Evolutionary conservation across 441 rosid species (phyloP), one percentile per base, ranked within the genome.

Genomic region (Syzygium syzygioides): DNA sequence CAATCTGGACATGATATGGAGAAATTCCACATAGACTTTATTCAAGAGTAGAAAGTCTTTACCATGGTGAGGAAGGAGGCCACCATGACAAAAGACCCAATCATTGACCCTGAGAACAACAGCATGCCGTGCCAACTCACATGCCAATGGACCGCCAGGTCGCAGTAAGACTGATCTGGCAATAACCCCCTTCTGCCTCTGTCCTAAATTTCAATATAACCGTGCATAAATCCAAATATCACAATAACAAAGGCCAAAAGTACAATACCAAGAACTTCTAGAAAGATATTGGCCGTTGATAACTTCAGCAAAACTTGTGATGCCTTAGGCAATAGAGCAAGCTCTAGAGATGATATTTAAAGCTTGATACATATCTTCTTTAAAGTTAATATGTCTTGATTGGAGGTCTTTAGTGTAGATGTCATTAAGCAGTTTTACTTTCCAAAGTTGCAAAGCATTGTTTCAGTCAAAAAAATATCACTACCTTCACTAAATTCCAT

Each of bases 11-110:
- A 87, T 80, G 53, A 59, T 41, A 79, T 50, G 57, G 60, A 41
- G 55, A 59, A 87, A 64, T 23, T 60, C 79, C 59, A 59, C 53
- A 59, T 9, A 84, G 20, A 76, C 71, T 71, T 90, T 84, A 88
- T 85, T 34, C 23, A 92, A 88, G 88, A 48, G 79, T 26, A 32
- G 64, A 8, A 64, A 20, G 50, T 57, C 55, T 59, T 85, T 94
- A 98, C 99, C 99, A 50, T 98, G 99, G 87, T 92, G 97, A 91
- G 99, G 99, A 91, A 96, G 98, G 89, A 98, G 95, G 86, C 99
- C 98, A 19, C 99, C 99, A 34, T 98, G 99, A 89, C 99, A 98
- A 92, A 98, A 98, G 64, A 98, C 86, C 99, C 99, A 98, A 88
- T 98, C 95, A 91, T 98, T 97, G 89, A 96, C 92, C 90, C 93